Evolutionary conservation across 2,329 filamentous ascomycete species (phyloP), one percentile per base, ranked within the genome.

Genomic region (Pseudogymnoascus sp.): DNA sequence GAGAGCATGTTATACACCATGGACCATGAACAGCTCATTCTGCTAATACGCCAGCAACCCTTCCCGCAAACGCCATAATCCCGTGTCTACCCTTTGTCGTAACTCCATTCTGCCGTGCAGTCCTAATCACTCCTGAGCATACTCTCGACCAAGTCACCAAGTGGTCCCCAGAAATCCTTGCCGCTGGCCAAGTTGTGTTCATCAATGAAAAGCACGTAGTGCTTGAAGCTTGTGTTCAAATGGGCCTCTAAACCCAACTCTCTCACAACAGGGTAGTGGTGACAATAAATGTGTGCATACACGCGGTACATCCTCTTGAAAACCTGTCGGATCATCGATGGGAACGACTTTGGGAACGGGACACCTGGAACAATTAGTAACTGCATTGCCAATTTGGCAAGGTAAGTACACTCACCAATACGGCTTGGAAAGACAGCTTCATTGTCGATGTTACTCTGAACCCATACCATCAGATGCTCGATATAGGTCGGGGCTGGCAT

Each of bases 271-370:
- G 92, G 92, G 77, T 99, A 99, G 79, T 99, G 94, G 76, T 99
- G 94, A 80, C 95, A 99, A 84, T 99, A 99, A 70, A 99, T 96
- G 78, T 99, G 94, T 44, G 94, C 94, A 74, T 99, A 99, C 65
- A 99, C 93, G 68, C 94, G 89, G 78, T 97, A 99, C 78, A 99
- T 88, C 72, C 94, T 89, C 83, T 99, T 99, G 85, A 97, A 97
- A 73, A 99, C 92, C 77, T 97, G 93, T 68, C 91, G 89, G 65
- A 97, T 87, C 62, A 96, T 87, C 61, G 86, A 81, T 6, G 90
- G 88, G 77, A 99, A 99, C 17, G 88, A 87, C 73, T 96, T 94
- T 61, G 94, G 92, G 75, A 99, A 99, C 4, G 93, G 90, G 9
- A 97, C 92, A 67, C 94, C 90, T 85, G 68, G 63, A 44, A 66